Conservation (phyloP, 2,329 filamentous ascomycete species). For the Metarhizium rileyi region DNA sequence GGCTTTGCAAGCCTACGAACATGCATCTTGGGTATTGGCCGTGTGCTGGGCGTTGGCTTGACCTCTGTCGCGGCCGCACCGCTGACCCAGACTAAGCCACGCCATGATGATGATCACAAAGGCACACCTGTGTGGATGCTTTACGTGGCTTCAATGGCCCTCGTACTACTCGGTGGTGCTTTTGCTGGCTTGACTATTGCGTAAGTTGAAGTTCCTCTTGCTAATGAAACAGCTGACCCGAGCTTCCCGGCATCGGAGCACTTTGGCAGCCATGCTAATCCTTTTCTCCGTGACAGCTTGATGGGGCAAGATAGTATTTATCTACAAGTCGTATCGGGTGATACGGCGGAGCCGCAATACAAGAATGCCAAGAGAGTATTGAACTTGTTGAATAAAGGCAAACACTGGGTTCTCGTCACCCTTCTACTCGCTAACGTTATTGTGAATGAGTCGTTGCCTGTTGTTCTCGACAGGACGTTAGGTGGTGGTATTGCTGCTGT, state of each 20-base stretch:
- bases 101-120: constrained; percentile 35
- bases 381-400: constrained; percentile 71
- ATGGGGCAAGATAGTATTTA: constrained; percentile 88
- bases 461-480: constrained; percentile 86
- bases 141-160: constrained; percentile 62
- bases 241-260: not conserved
- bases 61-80: constrained; percentile 40
- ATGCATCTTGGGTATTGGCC: constrained; percentile 40
- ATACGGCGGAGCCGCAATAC: constrained; percentile 74
- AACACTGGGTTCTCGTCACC: constrained; percentile 97
- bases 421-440: constrained; percentile 92
- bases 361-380: constrained; percentile 78
- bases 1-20: constrained; percentile 34
- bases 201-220: constrained; percentile 33
- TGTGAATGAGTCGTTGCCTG: constrained; percentile 92
- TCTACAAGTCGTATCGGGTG: constrained; percentile 84
- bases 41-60: constrained; percentile 39
- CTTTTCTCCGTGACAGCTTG: constrained; percentile 26
- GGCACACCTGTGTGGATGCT: constrained; percentile 72
- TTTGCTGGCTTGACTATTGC: constrained; percentile 93
- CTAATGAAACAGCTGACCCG: not conserved
- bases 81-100: constrained; percentile 18
- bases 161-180: constrained; percentile 82
- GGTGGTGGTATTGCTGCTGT: constrained; percentile 93
- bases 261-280: not conserved